Conservation (phyloP, 495 filamentous ascomycete genomes). For the Lasiosphaeris hirsuta region DNA sequence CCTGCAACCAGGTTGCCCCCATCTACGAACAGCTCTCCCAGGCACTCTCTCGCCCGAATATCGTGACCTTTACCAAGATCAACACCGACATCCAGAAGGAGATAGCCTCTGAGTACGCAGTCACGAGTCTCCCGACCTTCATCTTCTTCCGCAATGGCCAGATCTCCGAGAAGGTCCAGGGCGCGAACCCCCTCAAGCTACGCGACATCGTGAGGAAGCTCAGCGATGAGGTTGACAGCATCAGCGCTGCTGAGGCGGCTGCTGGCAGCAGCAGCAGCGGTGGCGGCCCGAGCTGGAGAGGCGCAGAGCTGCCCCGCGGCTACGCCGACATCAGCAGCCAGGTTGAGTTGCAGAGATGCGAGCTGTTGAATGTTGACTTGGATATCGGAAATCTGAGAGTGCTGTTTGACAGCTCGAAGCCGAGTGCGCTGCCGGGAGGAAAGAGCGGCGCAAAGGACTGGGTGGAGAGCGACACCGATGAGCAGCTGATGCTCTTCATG, state of each 20-base stretch:
- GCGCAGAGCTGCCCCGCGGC: conserved; percentile 68
- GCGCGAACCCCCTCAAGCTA: conserved; percentile 68
- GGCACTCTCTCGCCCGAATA: conserved; percentile 66
- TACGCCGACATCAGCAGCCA: conserved; percentile 81
- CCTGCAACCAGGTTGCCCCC: conserved; percentile 82
- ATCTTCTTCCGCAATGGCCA: conserved; percentile 79
- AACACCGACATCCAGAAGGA: conserved; percentile 75
- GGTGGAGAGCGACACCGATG: conserved; percentile 99
- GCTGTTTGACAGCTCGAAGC: conserved; percentile 70
- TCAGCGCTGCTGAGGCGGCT: conserved; percentile 37
- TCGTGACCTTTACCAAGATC: conserved; percentile 82
- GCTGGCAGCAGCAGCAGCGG: conserved; percentile 43
- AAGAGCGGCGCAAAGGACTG: conserved; percentile 69
- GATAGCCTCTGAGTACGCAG: conserved; percentile 64
- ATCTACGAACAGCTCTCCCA: conserved; percentile 74
- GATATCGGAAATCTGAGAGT: conserved; percentile 63
- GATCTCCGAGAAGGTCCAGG: conserved; percentile 62
- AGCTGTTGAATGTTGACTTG: conserved; percentile 80
- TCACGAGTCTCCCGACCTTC: conserved; percentile 83
- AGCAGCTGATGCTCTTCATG: conserved; percentile 91
- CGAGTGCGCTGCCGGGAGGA: conserved; percentile 59
- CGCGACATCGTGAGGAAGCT: conserved; percentile 69
- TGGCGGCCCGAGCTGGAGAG: conserved; percentile 62
- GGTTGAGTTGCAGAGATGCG: conserved; percentile 73
- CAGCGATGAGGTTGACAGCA: conserved; percentile 60